Conservation (phyloP, 331 rosid species). For the Dryas integrifolia region DNA sequence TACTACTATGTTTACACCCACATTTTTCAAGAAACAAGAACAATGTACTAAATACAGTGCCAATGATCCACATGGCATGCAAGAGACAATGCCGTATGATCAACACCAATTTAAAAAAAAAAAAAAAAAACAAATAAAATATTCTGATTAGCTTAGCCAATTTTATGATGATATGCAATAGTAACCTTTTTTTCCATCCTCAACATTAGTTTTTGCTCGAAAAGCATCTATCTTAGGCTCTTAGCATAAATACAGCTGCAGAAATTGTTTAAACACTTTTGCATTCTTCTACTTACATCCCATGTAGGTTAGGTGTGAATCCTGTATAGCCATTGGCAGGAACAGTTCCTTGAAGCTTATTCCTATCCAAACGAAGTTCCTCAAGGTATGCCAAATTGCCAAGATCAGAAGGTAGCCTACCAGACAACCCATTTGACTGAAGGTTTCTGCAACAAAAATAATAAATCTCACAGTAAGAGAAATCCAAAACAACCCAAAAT, state of each 20-base stretch:
- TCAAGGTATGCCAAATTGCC: conserved; percentile 71
- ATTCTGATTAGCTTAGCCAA: neutral
- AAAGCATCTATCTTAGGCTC: neutral
- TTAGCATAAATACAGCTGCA: neutral
- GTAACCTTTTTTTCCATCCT: neutral
- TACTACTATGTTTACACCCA: neutral
- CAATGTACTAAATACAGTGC: neutral
- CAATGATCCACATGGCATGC: neutral
- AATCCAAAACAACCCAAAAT: conserved; percentile 11
- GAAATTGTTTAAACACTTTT: conserved; percentile 10
- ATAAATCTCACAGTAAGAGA: conserved; percentile 28
- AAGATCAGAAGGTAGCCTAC: conserved; percentile 60
- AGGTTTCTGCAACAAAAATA: conserved; percentile 62
- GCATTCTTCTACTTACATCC: conserved; percentile 57
- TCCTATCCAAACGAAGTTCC: conserved; percentile 81
- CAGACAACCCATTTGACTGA: conserved; percentile 79
- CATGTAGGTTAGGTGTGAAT: conserved; percentile 38
- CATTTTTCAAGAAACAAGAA: conserved; percentile 1
- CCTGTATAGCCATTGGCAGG: conserved; percentile 50
- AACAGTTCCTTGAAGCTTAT: conserved; percentile 81
- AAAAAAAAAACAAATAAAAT: no score
- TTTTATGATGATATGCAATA: neutral
- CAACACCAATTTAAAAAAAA: neutral
- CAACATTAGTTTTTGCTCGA: neutral
- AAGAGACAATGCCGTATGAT: neutral